Evolutionary conservation across 2,329 filamentous ascomycete genomes (phyloP).

Genomic region (Tolypocladium amazonense): DNA sequence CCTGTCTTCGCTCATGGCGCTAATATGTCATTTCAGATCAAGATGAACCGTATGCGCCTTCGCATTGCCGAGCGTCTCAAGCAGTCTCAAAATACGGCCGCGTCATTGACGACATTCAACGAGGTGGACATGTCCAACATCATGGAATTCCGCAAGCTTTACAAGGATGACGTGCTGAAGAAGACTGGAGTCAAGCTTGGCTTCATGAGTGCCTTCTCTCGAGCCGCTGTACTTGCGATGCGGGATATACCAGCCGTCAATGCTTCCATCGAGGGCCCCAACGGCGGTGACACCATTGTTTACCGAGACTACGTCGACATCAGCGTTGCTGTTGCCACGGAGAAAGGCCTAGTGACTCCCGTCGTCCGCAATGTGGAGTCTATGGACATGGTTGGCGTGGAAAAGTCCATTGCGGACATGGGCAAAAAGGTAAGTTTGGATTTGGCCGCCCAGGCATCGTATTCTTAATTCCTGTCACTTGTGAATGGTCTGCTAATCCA

Average conservation of each 20-base stretch:
- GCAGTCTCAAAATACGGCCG: constrained; percentile 97
- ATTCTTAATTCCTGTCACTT: background rate
- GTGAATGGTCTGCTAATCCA: background rate
- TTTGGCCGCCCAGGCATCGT: background rate
- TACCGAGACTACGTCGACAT: constrained; percentile 98
- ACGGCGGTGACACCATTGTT: constrained; percentile 93
- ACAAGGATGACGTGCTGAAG: constrained; percentile 94
- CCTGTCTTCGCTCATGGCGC: background rate
- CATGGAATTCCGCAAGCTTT: constrained; percentile 93
- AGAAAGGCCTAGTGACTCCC: constrained; percentile 94
- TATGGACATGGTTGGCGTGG: constrained; percentile 80
- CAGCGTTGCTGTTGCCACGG: constrained; percentile 91
- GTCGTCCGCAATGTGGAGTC: constrained; percentile 89
- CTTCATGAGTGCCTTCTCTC: constrained; percentile 98
- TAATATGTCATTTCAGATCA: constrained; percentile 53
- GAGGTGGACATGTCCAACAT: constrained; percentile 98
- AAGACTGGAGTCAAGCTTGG: constrained; percentile 95
- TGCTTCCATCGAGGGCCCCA: constrained; percentile 90
- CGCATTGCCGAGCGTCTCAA: constrained; percentile 96
- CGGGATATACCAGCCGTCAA: constrained; percentile 91
- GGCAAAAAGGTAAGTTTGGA: constrained; percentile 68
- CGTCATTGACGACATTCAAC: constrained; percentile 96
- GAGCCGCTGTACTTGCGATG: constrained; percentile 84
- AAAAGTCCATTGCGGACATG: constrained; percentile 83
- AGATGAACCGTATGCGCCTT: constrained; percentile 99